Percentiles rank a stretch among this genome's conserved stretches.
Conservation (phyloP, 2,329 filamentous ascomycete genomes). For the Chrysoporthe austroafricana region DNA sequence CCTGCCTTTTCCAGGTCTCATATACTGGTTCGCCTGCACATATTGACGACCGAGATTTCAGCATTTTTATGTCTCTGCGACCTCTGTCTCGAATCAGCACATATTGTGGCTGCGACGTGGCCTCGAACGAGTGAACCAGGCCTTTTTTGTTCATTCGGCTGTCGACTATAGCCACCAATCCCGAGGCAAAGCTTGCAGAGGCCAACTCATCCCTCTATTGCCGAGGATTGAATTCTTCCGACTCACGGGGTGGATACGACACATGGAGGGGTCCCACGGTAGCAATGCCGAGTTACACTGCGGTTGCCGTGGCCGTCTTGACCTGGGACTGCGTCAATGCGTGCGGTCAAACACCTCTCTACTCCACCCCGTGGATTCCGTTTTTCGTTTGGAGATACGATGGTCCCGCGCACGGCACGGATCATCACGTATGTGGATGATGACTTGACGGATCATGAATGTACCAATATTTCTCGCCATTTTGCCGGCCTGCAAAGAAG, state of each 20-base stretch:
- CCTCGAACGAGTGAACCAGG: not conserved
- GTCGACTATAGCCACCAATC: not conserved
- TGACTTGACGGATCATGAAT: conserved; percentile 21
- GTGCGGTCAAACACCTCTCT: not conserved
- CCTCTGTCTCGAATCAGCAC: conserved; percentile 15
- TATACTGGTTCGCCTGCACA: conserved; percentile 27
- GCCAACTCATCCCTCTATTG: not conserved
- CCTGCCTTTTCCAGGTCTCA: conserved; percentile 16
- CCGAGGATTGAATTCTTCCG: not conserved
- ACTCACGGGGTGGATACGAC: not conserved
- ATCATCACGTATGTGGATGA: conserved; percentile 15
- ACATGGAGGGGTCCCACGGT: not conserved
- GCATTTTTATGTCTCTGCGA: conserved; percentile 15
- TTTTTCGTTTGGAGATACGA: conserved; percentile 12
- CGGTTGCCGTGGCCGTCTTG: not conserved
- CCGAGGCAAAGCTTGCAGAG: not conserved
- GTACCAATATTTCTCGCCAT: conserved; percentile 22
- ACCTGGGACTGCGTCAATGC: not conserved
- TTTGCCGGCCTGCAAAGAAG: conserved; percentile 16
- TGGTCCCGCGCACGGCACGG: conserved; percentile 2
- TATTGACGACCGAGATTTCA: conserved; percentile 19
- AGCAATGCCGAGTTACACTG: not conserved
- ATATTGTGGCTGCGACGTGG: not conserved
- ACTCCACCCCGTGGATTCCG: not conserved
- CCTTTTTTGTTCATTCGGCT: conserved; percentile 1